Percentiles rank a stretch among this genome's conserved stretches.
phyloP scores from a whole-genome alignment of 352 stramenopile genomes.

The Globisporangium barbulae region DNA sequence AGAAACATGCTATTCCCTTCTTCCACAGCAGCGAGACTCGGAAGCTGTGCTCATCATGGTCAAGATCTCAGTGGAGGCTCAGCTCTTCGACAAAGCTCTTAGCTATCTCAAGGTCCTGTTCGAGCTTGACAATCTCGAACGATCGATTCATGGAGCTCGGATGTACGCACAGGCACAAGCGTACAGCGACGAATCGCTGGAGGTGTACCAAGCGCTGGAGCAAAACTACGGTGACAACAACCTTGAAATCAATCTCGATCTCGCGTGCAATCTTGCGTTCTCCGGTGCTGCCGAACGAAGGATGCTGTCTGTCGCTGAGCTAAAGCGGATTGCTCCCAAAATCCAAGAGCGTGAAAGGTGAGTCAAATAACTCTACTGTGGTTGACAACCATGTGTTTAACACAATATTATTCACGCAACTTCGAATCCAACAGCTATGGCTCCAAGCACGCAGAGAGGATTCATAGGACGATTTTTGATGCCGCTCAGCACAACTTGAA shows the following conservation, averaged over 20 bases:
- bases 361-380: background rate
- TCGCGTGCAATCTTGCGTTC: conserved; percentile 53
- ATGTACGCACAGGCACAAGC: conserved; percentile 39
- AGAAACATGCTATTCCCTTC: conserved; percentile 54
- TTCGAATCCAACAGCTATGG: conserved; percentile 9
- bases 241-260: conserved; percentile 59
- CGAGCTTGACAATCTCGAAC: conserved; percentile 42
- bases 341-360: conserved; percentile 33
- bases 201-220: conserved; percentile 62
- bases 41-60: conserved; percentile 47
- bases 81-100: conserved; percentile 49
- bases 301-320: conserved; percentile 35
- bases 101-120: conserved; percentile 43
- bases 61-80: conserved; percentile 48
- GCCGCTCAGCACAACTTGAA: conserved; percentile 39
- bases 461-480: conserved; percentile 48
- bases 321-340: conserved; percentile 30
- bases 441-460: conserved; percentile 14
- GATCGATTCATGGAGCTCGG: conserved; percentile 41
- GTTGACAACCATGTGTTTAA: background rate
- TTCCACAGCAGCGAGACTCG: conserved; percentile 30
- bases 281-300: conserved; percentile 24
- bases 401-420: conserved; percentile 5
- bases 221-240: conserved; percentile 52
- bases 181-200: conserved; percentile 48